A percentile compares a stretch with the other conserved stretches of the same genome.
phyloP scores from a whole-genome alignment of 2,329 filamentous ascomycete species.

The Neonectria neomacrospora region DNA sequence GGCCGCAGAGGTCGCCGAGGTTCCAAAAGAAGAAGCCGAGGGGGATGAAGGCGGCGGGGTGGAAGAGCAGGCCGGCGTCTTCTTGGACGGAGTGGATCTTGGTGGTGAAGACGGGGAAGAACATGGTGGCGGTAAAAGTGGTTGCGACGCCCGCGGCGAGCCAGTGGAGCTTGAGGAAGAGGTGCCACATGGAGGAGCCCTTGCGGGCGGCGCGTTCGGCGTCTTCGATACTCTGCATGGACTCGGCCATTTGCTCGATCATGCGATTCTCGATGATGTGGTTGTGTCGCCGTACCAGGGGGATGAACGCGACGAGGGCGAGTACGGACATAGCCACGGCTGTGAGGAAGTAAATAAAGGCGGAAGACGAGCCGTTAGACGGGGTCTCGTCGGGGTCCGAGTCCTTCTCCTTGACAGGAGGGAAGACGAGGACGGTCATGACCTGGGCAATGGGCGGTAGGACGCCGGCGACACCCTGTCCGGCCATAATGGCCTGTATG shows the following conservation, averaged over 20 bases:
- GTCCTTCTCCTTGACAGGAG: slow-evolving; percentile 48
- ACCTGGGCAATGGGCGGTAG: slow-evolving; percentile 90
- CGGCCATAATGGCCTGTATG: slow-evolving; percentile 95
- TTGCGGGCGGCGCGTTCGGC: slow-evolving; percentile 63
- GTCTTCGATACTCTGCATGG: slow-evolving; percentile 62
- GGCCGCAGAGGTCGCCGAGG: slow-evolving; percentile 82
- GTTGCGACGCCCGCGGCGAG: slow-evolving; percentile 80
- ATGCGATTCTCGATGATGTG: slow-evolving; percentile 62
- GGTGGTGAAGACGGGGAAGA: slow-evolving; percentile 91
- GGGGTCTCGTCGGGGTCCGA: slow-evolving; percentile 38
- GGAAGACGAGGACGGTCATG: slow-evolving; percentile 75
- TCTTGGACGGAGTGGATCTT: slow-evolving; percentile 64
- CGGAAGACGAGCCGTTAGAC: slow-evolving; percentile 62
- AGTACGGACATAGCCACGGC: slow-evolving; percentile 79
- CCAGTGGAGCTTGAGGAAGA: slow-evolving; percentile 84
- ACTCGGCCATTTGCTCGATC: slow-evolving; percentile 60
- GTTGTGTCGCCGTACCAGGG: slow-evolving; percentile 73
- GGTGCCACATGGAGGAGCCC: slow-evolving; percentile 65
- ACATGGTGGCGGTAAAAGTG: slow-evolving; percentile 88
- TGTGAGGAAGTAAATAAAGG: slow-evolving; percentile 91
- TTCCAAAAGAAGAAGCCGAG: slow-evolving; percentile 96
- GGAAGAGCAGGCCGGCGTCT: slow-evolving; percentile 67
- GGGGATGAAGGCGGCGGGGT: slow-evolving; percentile 84
- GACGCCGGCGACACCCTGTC: slow-evolving; percentile 92
- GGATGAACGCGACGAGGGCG: slow-evolving; percentile 78